phyloP scores from a whole-genome alignment of 2,329 filamentous ascomycete genomes.

The Metarhizium album region DNA sequence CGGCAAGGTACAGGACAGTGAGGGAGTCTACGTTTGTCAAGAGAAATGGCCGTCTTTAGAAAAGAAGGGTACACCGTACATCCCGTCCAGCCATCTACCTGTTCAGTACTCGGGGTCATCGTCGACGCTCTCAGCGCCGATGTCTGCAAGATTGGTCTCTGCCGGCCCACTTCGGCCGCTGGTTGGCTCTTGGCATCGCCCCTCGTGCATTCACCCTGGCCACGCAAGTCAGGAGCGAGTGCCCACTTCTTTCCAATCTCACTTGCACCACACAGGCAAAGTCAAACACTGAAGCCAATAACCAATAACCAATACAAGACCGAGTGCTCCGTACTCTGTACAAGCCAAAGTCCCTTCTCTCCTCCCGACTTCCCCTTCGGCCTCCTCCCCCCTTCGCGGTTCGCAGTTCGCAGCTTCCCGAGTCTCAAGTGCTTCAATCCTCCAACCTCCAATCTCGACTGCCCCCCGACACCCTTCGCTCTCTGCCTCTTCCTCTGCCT shows the following conservation, averaged over 20 bases:
- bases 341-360: too few relatives aligned
- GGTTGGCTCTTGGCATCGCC: not conserved
- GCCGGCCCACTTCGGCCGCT: not conserved
- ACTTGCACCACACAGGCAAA: not conserved
- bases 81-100: too few relatives aligned
- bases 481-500: too few relatives aligned
- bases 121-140: not conserved
- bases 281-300: not conserved
- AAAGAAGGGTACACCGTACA: too few relatives aligned
- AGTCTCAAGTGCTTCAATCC: not conserved
- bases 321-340: too few relatives aligned
- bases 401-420: not conserved
- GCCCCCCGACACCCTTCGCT: too few relatives aligned
- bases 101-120: too few relatives aligned
- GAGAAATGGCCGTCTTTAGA: too few relatives aligned
- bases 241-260: not conserved
- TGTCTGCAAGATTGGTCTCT: not conserved
- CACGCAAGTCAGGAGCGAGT: not conserved
- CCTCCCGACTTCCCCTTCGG: not conserved
- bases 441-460: not conserved
- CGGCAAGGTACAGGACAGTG: too few relatives aligned
- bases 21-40: too few relatives aligned
- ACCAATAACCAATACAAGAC: too few relatives aligned
- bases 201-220: not conserved
- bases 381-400: not conserved